phyloP scores from a whole-genome alignment of 148 eudicot species.

The Vaccinium myrtillus region DNA sequence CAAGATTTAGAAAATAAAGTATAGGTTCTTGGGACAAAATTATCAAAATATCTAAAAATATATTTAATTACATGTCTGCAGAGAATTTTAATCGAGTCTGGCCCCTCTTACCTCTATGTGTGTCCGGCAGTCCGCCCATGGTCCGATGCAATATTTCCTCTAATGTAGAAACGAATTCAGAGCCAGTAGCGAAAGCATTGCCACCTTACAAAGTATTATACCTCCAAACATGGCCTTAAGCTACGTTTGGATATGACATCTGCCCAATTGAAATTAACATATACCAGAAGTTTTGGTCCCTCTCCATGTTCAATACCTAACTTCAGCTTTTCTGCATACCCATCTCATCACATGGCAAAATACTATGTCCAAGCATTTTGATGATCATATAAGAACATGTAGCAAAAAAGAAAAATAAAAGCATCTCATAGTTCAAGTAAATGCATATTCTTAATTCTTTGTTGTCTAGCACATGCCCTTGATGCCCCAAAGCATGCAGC shows the following conservation, averaged over 20 bases:
- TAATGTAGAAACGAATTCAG: background rate
- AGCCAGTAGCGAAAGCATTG: background rate
- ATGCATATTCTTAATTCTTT: background rate
- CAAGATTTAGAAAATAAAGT: too few species aligned
- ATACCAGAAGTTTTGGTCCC: conserved; percentile 30
- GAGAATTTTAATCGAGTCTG: too few species aligned
- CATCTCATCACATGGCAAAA: conserved; percentile 10
- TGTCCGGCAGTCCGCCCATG: background rate
- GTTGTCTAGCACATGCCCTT: background rate
- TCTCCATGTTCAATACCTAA: conserved; percentile 18
- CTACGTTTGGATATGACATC: conserved; percentile 27
- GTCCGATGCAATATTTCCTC: background rate
- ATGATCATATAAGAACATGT: background rate
- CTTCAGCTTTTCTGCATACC: background rate
- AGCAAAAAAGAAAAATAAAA: background rate
- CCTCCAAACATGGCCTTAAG: conserved; percentile 11
- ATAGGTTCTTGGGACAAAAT: too few species aligned
- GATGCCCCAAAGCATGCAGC: background rate
- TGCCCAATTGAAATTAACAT: conserved; percentile 32
- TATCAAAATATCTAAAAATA: too few species aligned
- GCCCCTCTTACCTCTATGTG: too few species aligned
- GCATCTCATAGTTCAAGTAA: background rate
- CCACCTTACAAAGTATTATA: background rate
- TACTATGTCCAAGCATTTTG: background rate
- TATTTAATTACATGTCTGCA: too few species aligned